phyloP scores from a whole-genome alignment of 768 basidiomycete genomes.

The Botryobasidium botryosum region DNA sequence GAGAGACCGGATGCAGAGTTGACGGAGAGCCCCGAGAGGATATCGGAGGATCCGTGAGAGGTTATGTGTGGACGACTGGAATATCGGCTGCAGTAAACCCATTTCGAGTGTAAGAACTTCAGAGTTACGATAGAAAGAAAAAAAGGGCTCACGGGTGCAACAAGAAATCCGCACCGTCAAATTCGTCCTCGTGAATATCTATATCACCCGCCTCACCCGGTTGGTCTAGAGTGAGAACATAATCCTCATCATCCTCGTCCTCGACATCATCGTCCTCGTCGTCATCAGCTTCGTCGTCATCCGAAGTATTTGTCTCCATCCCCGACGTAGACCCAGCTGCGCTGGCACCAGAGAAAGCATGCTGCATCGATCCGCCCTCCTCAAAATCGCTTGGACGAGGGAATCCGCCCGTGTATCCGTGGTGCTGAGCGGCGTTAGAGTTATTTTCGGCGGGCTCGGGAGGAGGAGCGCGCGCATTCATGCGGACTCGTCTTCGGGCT shows the following conservation, averaged over 20 bases:
- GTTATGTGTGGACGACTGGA: slow-evolving; percentile 20
- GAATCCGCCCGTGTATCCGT: no score
- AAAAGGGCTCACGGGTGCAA: slow-evolving; percentile 3
- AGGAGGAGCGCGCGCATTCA: no score
- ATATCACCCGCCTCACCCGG: slow-evolving; percentile 26
- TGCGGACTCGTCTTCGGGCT: slow-evolving; percentile 41
- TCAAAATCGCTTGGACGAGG: no score
- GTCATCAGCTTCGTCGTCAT: slow-evolving; percentile 5
- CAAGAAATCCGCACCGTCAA: slow-evolving; percentile 15
- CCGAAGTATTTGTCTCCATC: slow-evolving; percentile 2
- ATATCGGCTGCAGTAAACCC: slow-evolving; percentile 6
- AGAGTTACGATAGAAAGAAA: background rate
- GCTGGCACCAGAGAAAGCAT: no score
- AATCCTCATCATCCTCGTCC: slow-evolving; percentile 1
- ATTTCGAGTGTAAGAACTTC: no score
- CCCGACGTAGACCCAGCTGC: no score
- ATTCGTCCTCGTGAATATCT: slow-evolving; percentile 8
- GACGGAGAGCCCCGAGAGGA: no score
- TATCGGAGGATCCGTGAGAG: slow-evolving; percentile 45
- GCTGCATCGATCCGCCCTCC: no score
- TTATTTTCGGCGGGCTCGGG: no score
- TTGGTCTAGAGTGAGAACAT: slow-evolving; percentile 27
- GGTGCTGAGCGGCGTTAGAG: no score
- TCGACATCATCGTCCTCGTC: slow-evolving; percentile 11
- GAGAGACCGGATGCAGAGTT: slow-evolving; percentile 28